phyloP scores from a whole-genome alignment of 1,284 basidiomycete genomes.

The Coniferiporia weirii region DNA sequence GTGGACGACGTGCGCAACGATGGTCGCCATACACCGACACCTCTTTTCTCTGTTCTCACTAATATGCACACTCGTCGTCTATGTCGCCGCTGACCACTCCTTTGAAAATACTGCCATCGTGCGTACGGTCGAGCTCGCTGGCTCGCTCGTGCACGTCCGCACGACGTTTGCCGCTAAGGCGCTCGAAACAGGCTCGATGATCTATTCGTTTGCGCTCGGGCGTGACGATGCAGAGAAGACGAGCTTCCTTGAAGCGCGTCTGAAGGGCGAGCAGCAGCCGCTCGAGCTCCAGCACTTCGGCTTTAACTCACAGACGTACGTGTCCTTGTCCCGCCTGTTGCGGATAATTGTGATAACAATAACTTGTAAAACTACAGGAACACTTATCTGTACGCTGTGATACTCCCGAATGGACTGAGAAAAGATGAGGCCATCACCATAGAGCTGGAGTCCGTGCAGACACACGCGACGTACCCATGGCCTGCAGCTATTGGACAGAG shows the following conservation, averaged over 20 bases:
- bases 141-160: conserved; percentile 77
- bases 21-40: conserved; percentile 29
- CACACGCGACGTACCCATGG: conserved; percentile 72
- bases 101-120: conserved; percentile 87
- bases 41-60: conserved; percentile 25
- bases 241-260: conserved; percentile 74
- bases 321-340: conserved; percentile 30
- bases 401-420: conserved; percentile 41
- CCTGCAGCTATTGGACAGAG: conserved; percentile 70
- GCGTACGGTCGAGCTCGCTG: conserved; percentile 82
- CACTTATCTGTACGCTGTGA: conserved; percentile 35
- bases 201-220: conserved; percentile 69
- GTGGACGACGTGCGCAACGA: conserved; percentile 17
- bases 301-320: conserved; percentile 47
- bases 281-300: conserved; percentile 51
- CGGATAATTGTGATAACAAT: not conserved
- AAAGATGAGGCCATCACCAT: conserved; percentile 62
- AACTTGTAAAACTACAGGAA: conserved; percentile 25
- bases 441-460: conserved; percentile 70
- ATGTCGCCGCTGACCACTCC: conserved; percentile 38
- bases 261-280: conserved; percentile 64
- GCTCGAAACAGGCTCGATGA: conserved; percentile 51
- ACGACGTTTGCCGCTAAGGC: conserved; percentile 85
- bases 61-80: conserved; percentile 24
- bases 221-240: conserved; percentile 60